phyloP scores from a whole-genome alignment of 345 rosid species.

The Clausena lansium region DNA sequence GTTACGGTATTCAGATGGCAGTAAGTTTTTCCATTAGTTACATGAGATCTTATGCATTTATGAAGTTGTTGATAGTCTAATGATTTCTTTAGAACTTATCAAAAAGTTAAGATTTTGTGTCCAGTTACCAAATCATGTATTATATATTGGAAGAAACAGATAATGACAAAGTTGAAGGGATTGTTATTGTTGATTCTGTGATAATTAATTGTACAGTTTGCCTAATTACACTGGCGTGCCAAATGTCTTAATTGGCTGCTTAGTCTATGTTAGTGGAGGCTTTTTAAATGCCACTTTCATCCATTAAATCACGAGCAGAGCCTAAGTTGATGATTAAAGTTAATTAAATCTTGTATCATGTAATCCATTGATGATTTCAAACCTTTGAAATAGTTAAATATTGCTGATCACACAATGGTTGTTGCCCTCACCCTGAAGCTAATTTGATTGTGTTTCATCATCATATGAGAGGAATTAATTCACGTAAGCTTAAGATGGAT shows the following conservation, averaged over 20 bases:
- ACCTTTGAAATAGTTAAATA: background rate
- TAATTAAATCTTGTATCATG: background rate
- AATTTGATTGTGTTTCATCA: background rate
- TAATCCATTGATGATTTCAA: background rate
- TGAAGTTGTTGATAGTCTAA: background rate
- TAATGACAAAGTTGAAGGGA: background rate
- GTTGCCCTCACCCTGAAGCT: background rate
- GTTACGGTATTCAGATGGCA: constrained; percentile 89
- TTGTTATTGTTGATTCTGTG: background rate
- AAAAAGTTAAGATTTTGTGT: background rate
- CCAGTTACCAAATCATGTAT: background rate
- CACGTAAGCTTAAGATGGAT: background rate
- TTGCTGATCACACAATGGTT: background rate
- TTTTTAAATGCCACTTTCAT: background rate
- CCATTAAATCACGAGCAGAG: background rate
- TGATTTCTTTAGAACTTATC: background rate
- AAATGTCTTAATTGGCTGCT: constrained; percentile 1
- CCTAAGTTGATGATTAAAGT: background rate
- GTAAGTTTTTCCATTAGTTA: constrained; percentile 42
- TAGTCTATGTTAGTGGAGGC: background rate
- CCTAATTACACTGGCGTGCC: background rate
- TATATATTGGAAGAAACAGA: background rate
- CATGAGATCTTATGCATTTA: background rate
- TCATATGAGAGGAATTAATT: background rate
- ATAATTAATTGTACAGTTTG: background rate